phyloP scores from a whole-genome alignment of 257 asterid species.

The Ballota nigra region DNA sequence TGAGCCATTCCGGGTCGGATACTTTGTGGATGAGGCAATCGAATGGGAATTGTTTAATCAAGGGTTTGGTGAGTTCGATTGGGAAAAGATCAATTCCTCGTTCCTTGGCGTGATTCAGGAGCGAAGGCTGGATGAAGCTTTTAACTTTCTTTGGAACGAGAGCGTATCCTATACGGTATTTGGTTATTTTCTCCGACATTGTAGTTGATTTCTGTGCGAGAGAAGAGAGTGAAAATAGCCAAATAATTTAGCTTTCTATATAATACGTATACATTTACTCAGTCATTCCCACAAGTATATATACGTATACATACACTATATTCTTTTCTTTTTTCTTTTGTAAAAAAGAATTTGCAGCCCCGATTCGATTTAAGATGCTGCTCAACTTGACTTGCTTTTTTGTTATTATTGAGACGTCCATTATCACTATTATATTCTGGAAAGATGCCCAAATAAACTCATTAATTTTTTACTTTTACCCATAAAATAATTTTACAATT shows the following conservation, averaged over 20 bases:
- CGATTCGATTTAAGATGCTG: no score
- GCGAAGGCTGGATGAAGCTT: slow-evolving; percentile 61
- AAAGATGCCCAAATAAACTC: no score
- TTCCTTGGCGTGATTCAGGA: slow-evolving; percentile 42
- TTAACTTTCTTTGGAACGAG: slow-evolving; percentile 57
- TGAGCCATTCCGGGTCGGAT: slow-evolving; percentile 47
- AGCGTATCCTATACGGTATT: slow-evolving; percentile 64
- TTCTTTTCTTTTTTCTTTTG: no score
- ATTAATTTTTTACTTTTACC: no score
- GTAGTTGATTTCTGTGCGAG: not conserved
- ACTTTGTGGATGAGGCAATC: slow-evolving; percentile 71
- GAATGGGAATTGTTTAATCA: slow-evolving; percentile 58
- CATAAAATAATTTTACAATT: no score
- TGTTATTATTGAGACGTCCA: no score
- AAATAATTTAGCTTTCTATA: not conserved
- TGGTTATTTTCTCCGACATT: slow-evolving; percentile 28
- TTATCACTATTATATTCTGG: no score
- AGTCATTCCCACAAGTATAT: not conserved
- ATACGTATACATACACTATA: no score
- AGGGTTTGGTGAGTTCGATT: slow-evolving; percentile 42
- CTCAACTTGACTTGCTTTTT: no score
- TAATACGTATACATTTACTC: not conserved
- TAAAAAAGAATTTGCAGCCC: no score
- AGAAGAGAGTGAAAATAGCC: not conserved
- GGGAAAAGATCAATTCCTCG: slow-evolving; percentile 60